phyloP scores from a whole-genome alignment of 345 rosid species.

The Aquilaria sinensis region DNA sequence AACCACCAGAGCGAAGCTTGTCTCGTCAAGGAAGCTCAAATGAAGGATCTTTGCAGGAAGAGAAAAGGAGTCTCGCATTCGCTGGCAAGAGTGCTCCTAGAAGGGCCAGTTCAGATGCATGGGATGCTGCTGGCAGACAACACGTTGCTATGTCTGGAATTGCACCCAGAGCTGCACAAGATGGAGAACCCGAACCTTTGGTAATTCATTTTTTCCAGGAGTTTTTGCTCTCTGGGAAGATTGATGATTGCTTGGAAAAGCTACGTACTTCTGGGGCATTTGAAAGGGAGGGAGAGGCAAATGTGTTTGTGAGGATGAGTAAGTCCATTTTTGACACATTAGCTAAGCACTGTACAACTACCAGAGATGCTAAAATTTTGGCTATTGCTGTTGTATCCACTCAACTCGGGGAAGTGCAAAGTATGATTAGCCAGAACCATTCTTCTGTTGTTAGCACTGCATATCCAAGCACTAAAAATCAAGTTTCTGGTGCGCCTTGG shows the following conservation, averaged over 20 bases:
- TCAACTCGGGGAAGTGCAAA: slow-evolving; percentile 85
- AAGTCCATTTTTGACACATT: slow-evolving; percentile 75
- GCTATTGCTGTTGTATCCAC: slow-evolving; percentile 59
- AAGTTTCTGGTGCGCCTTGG: slow-evolving; percentile 71
- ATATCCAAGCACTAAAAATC: slow-evolving; percentile 38
- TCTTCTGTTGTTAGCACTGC: slow-evolving; percentile 35
- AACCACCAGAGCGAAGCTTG: slow-evolving; percentile 82
- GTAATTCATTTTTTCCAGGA: slow-evolving; percentile 73
- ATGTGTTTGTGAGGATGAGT: no score
- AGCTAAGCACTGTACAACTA: slow-evolving; percentile 97
- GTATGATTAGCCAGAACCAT: slow-evolving; percentile 52
- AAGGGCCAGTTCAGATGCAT: slow-evolving; percentile 55
- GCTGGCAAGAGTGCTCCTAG: slow-evolving; percentile 50
- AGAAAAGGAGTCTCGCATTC: no score
- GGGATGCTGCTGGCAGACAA: slow-evolving; percentile 57
- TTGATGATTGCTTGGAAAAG: neutral
- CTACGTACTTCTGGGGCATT: no score
- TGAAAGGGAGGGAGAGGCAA: no score
- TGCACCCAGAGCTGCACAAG: slow-evolving; percentile 59
- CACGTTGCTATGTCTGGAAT: slow-evolving; percentile 36
- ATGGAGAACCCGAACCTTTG: slow-evolving; percentile 89
- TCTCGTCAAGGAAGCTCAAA: no score
- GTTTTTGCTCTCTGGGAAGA: slow-evolving; percentile 62
- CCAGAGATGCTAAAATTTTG: slow-evolving; percentile 92
- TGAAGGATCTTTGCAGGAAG: no score